Evolutionary conservation across 2,329 filamentous ascomycete species (phyloP).

Genomic region (Fusarium virguliforme): DNA sequence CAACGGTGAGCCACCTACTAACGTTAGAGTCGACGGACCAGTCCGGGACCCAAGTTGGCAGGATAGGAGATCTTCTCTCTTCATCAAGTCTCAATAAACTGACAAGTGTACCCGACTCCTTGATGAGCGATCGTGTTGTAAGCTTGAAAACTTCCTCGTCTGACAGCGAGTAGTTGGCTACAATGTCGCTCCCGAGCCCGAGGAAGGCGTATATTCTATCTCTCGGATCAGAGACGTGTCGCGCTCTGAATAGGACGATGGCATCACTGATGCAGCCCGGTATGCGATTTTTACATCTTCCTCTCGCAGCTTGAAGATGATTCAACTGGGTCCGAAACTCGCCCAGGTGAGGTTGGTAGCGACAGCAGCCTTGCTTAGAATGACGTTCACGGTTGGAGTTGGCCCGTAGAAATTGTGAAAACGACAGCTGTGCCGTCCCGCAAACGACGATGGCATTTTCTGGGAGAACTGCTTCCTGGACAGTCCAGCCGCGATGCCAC

Average conservation of each 20-base stretch:
- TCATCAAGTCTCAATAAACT: neutral
- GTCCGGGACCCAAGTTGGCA: constrained; percentile 9
- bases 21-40: neutral
- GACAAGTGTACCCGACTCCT: neutral
- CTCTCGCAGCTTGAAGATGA: no score
- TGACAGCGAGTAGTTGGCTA: neutral
- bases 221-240: constrained; percentile 2
- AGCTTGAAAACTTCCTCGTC: neutral
- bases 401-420: neutral
- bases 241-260: neutral
- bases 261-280: neutral
- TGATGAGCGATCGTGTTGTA: neutral
- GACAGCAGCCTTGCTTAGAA: neutral
- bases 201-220: constrained; percentile 1
- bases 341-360: no score
- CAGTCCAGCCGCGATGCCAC: constrained; percentile 15
- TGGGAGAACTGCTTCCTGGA: constrained; percentile 7
- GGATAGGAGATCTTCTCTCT: neutral
- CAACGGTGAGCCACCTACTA: neutral
- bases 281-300: no score
- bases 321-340: no score
- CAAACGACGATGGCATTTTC: constrained; percentile 1
- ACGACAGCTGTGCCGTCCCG: neutral
- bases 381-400: neutral
- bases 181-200: neutral